Percentiles rank a stretch among this genome's conserved stretches.
These are phyloP conservation scores for Pichia sp. DNA, from an alignment of 1,139 yeast genomes.

Conservation along the genomic window DNA sequence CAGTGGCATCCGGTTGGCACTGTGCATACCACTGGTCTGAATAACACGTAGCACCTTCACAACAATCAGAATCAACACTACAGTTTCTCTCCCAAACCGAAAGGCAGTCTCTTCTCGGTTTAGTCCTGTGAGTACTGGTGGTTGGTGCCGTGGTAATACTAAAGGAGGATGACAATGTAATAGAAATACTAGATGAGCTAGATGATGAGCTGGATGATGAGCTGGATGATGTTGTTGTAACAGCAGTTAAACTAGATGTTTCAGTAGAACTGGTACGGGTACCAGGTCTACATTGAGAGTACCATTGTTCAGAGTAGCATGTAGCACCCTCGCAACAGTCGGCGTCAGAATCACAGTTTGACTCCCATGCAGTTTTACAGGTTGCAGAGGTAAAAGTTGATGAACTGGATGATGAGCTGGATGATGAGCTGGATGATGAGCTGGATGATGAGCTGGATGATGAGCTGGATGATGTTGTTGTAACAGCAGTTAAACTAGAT, in stretches of 20 bases:
- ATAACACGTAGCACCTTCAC: neutral
- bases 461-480: neutral
- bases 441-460: constrained; percentile 1
- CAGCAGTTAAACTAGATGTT: neutral
- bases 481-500: neutral
- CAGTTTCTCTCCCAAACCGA: neutral
- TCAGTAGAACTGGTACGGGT: neutral
- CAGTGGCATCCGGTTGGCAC: neutral
- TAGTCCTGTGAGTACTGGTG: neutral
- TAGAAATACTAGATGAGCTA: neutral
- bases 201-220: neutral
- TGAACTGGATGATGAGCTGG: too few relatives aligned
- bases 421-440: neutral
- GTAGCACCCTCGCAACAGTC: neutral
- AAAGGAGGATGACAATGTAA: neutral
- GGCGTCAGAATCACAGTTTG: neutral
- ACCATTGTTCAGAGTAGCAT: neutral
- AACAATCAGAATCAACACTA: neutral
- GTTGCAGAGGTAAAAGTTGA: too few relatives aligned
- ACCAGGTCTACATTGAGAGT: neutral
- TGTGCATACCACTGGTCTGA: neutral
- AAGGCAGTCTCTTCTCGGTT: neutral
- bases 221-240: neutral
- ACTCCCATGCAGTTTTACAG: neutral
- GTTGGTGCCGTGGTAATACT: neutral